phyloP scores from a whole-genome alignment of 202 grass and related monocot species.

The Alloteropsis angusta region DNA sequence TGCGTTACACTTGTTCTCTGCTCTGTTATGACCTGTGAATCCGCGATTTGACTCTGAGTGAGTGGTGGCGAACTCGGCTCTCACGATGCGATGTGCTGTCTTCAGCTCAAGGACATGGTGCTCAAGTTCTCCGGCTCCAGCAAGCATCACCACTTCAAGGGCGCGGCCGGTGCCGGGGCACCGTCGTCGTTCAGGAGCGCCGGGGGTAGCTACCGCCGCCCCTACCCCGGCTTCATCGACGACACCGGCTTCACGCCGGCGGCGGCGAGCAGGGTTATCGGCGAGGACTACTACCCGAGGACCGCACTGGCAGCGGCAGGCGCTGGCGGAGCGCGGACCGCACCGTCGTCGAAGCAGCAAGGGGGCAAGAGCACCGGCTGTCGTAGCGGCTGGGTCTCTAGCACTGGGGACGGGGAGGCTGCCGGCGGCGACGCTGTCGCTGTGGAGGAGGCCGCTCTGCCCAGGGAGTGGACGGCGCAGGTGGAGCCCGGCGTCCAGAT shows the following conservation, averaged over 20 bases:
- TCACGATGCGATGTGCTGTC: conserved; percentile 32
- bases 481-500: conserved; percentile 95
- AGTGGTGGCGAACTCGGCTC: conserved; percentile 15
- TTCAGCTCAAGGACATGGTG: conserved; percentile 99
- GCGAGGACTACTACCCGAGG: conserved; percentile 28
- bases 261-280: neutral
- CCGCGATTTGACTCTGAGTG: neutral
- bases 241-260: conserved; percentile 32
- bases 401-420: neutral
- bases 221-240: conserved; percentile 49
- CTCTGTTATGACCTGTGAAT: neutral
- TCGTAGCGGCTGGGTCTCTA: conserved; percentile 9
- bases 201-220: conserved; percentile 30
- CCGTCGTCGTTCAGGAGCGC: conserved; percentile 35
- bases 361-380: conserved; percentile 3
- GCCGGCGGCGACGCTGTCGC: conserved; percentile 15
- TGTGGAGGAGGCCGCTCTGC: conserved; percentile 36
- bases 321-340: conserved; percentile 19
- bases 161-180: conserved; percentile 18
- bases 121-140: conserved; percentile 83
- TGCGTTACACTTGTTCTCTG: conserved; percentile 12
- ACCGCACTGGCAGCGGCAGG: neutral
- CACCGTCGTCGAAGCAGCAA: conserved; percentile 20
- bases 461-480: conserved; percentile 87
- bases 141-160: conserved; percentile 43